Evolutionary conservation across 2,329 filamentous ascomycete genomes (phyloP).

Genomic region (Raffaelea arxii): DNA sequence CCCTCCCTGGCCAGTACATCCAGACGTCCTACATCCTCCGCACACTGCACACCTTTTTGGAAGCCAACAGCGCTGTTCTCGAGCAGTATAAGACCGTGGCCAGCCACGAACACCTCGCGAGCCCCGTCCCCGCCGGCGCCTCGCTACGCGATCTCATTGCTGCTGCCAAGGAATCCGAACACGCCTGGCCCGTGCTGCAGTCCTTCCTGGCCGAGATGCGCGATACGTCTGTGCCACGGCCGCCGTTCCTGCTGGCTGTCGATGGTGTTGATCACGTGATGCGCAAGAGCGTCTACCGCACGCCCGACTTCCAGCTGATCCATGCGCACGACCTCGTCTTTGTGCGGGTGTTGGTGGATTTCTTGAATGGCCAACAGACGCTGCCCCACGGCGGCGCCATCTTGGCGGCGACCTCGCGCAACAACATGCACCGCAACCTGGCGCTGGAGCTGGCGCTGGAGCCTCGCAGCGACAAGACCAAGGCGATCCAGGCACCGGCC

Average conservation of each 20-base stretch:
- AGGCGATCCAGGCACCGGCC: slow-evolving; percentile 7
- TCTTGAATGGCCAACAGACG: slow-evolving; percentile 49
- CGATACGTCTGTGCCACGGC: slow-evolving; percentile 33
- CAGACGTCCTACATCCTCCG: slow-evolving; percentile 71
- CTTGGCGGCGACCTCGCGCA: slow-evolving; percentile 63
- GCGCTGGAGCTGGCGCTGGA: slow-evolving; percentile 60
- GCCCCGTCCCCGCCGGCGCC: slow-evolving; percentile 52
- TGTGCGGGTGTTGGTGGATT: slow-evolving; percentile 63
- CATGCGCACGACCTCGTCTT: slow-evolving; percentile 80
- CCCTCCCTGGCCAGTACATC: slow-evolving; percentile 52
- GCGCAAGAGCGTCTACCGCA: slow-evolving; percentile 66
- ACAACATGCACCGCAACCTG: slow-evolving; percentile 55
- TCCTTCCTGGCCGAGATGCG: slow-evolving; percentile 73
- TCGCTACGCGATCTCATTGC: slow-evolving; percentile 60
- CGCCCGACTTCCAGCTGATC: slow-evolving; percentile 59
- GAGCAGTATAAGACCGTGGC: slow-evolving; percentile 33
- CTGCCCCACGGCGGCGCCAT: slow-evolving; percentile 69
- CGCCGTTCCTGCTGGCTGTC: slow-evolving; percentile 60
- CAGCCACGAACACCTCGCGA: slow-evolving; percentile 34
- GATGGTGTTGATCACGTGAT: slow-evolving; percentile 80
- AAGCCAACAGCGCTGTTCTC: slow-evolving; percentile 61
- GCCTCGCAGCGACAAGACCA: slow-evolving; percentile 38
- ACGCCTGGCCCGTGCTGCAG: slow-evolving; percentile 71
- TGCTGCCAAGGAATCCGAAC: slow-evolving; percentile 63
- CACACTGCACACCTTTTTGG: slow-evolving; percentile 58